A percentile compares a stretch with the other conserved stretches of the same genome.
Conservation (phyloP, 2,329 filamentous ascomycete genomes). For the Malbranchea cinnamomea region DNA sequence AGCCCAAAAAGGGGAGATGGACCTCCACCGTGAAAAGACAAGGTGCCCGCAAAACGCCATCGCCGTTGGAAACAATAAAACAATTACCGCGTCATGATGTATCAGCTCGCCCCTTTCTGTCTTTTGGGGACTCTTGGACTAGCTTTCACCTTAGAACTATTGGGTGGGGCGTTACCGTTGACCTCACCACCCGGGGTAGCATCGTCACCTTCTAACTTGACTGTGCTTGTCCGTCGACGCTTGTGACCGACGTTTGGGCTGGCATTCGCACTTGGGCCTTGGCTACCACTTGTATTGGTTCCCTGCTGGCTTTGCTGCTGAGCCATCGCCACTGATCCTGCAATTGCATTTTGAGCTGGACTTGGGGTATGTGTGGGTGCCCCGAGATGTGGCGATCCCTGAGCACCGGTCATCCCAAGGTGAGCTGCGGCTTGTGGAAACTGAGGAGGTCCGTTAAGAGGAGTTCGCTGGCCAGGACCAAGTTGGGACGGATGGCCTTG, state of each 20-base stretch:
- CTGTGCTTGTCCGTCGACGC: slow-evolving; percentile 42
- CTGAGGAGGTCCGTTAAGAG: slow-evolving; percentile 33
- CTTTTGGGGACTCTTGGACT: slow-evolving; percentile 33
- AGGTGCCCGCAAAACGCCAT: slow-evolving; percentile 4
- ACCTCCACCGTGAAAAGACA: background rate
- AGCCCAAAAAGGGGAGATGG: background rate
- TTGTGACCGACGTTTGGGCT: slow-evolving; percentile 46
- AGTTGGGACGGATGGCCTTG: slow-evolving; percentile 20
- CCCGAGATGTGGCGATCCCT: slow-evolving; percentile 38
- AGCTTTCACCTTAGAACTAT: slow-evolving; percentile 29
- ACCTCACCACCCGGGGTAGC: slow-evolving; percentile 28
- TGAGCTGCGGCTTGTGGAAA: slow-evolving; percentile 44
- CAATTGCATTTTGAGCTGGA: slow-evolving; percentile 31
- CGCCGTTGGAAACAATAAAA: slow-evolving; percentile 1
- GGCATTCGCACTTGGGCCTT: slow-evolving; percentile 43
- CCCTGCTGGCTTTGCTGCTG: slow-evolving; percentile 42
- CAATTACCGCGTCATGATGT: background rate
- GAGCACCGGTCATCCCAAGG: slow-evolving; percentile 32
- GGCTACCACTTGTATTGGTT: slow-evolving; percentile 35
- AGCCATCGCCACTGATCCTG: slow-evolving; percentile 37
- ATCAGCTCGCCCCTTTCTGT: slow-evolving; percentile 26
- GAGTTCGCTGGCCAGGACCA: slow-evolving; percentile 25
- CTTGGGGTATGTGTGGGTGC: slow-evolving; percentile 33
- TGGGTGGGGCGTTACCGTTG: slow-evolving; percentile 29
- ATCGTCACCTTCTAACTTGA: slow-evolving; percentile 45